Conservation (phyloP, 768 basidiomycete genomes). For the Rhizopogon rudus region DNA sequence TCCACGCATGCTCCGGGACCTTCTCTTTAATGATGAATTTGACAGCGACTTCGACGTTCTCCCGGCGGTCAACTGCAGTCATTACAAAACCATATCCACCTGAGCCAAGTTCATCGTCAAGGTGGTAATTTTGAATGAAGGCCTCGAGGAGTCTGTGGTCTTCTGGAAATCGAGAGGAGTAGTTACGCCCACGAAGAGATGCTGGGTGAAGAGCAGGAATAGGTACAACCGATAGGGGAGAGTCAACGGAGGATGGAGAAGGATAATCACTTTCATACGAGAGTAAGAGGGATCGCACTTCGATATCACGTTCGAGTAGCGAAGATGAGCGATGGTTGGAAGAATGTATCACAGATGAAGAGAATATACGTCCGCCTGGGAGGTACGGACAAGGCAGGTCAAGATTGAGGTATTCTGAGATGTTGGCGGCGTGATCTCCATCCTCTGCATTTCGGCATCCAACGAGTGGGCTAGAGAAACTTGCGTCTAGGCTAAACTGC, state of each 20-base stretch:
- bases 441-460: not conserved
- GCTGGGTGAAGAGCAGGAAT: not conserved
- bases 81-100: slow-evolving; percentile 97
- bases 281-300: slow-evolving; percentile 19
- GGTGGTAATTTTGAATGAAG: slow-evolving; percentile 56
- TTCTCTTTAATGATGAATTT: slow-evolving; percentile 89
- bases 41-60: slow-evolving; percentile 75
- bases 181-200: slow-evolving; percentile 15
- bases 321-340: not conserved
- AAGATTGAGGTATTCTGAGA: not conserved
- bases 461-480: not conserved
- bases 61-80: slow-evolving; percentile 62
- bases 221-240: not conserved
- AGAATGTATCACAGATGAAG: not conserved
- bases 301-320: not conserved
- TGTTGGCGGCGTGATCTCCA: not conserved
- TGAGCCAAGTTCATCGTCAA: slow-evolving; percentile 77
- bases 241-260: slow-evolving; percentile 1
- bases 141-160: slow-evolving; percentile 55
- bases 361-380: not conserved
- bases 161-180: slow-evolving; percentile 52
- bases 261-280: slow-evolving; percentile 7
- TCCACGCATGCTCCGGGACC: slow-evolving; percentile 46
- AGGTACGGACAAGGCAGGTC: not conserved
- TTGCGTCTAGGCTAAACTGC: not conserved